Evolutionary conservation across 805 yeast species (phyloP), one percentile per base, ranked within the genome.

Genomic region (Candida bentonensis): DNA sequence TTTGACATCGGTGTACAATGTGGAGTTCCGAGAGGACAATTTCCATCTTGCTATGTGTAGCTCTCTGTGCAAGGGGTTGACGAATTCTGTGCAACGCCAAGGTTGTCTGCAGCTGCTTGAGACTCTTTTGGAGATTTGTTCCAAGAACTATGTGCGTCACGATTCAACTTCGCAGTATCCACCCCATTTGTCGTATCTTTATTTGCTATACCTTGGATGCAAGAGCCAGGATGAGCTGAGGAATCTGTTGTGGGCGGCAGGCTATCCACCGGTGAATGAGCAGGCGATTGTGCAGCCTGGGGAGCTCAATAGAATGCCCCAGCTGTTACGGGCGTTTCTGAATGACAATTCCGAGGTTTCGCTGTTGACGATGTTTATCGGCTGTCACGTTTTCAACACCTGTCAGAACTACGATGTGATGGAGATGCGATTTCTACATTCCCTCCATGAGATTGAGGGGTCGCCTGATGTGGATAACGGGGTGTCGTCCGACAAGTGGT

Each of bases 201-300:
- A 48, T 36, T 47, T 56, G 28, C 25, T 56, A 34, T 57, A 45
- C 26, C 42, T 56, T 40, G 49, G 56, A 15, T 51, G 54, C 28
- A 45, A 54, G 42, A 45, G 53, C 15, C 47, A 49, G 2, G 22
- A 40, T 11, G 55, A 54, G 17, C 26, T 56, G 44, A 47, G 50
- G 23, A 51, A 52, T 21, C 43, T 49, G 41, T 47, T 53, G 21
- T 53, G 57, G 56, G 42, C 53, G 15, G 56, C 57, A 1, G 58
- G 59, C 1, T 55, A 49, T 43, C 50, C 56, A 5, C 36, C 36
- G 5, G 36, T 30, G 17, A 9, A 30, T 30, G 36, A 30, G 5
- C 17, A 15, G 5, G 7, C 36, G 13, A n/a, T 5, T 5, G 36
- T 15, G 5, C 20, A 9, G 13, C 36, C 11, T 9, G 17, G 17